Evolutionary conservation across 148 eudicot genomes (phyloP).

Genomic region (Fagopyrum tataricum): DNA sequence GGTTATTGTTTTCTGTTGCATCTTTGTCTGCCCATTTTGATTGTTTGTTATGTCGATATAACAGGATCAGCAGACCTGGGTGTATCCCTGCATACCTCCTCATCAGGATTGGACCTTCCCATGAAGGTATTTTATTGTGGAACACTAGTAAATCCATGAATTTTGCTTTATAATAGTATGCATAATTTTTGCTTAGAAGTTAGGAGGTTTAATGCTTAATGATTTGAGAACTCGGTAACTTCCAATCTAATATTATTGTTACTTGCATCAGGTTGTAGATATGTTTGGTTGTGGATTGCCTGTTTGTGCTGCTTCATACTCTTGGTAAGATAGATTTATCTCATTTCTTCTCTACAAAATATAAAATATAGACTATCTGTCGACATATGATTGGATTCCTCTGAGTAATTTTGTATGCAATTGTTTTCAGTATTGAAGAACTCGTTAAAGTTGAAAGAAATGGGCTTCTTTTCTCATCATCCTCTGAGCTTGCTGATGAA

Average conservation of each 20-base stretch:
- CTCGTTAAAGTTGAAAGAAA: constrained; percentile 83
- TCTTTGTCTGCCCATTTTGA: not conserved
- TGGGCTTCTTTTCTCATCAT: constrained; percentile 93
- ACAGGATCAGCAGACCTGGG: constrained; percentile 96
- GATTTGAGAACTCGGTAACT: not conserved
- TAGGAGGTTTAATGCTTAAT: not conserved
- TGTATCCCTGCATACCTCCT: constrained; percentile 94
- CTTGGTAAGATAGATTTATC: constrained; percentile 55
- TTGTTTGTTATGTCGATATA: not conserved
- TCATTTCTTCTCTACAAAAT: not conserved
- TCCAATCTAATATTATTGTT: not conserved
- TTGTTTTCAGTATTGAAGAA: constrained; percentile 68
- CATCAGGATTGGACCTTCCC: constrained; percentile 97
- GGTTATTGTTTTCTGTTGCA: not conserved
- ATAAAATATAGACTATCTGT: not conserved
- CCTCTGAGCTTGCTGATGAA: constrained; percentile 89
- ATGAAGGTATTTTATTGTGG: constrained; percentile 64
- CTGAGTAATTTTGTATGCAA: not conserved
- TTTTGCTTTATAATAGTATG: not conserved
- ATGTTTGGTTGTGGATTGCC: constrained; percentile 99
- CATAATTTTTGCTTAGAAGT: not conserved
- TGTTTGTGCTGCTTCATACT: constrained; percentile 96
- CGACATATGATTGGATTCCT: not conserved
- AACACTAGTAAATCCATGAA: not conserved
- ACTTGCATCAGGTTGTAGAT: constrained; percentile 69